Conservation (phyloP, 768 basidiomycete genomes). For the Mrakia frigida region DNA sequence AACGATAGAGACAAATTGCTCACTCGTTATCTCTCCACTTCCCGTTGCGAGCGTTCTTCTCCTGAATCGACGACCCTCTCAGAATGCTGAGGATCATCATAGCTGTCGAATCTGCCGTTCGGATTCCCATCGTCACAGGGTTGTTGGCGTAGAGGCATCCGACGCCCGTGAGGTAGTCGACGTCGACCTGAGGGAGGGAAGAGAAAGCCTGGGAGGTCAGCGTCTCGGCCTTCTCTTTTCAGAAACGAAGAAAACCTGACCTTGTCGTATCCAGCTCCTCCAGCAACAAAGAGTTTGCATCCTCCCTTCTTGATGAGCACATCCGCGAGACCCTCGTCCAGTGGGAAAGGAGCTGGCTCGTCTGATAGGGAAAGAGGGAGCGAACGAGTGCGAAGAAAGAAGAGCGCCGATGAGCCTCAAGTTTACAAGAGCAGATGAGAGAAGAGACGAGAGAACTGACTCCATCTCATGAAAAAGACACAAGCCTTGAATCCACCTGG, state of each 20-base stretch:
- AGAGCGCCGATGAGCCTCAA: neutral
- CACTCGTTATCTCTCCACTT: conserved; percentile 29
- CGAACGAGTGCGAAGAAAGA: neutral
- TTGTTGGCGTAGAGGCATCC: conserved; percentile 37
- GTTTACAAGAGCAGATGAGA: no score
- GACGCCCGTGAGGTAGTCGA: conserved; percentile 41
- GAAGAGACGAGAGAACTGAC: neutral
- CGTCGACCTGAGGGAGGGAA: conserved; percentile 37
- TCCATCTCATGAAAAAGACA: neutral
- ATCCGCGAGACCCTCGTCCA: neutral
- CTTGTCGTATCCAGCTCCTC: neutral
- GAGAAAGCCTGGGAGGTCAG: neutral
- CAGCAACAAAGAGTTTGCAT: conserved; percentile 3
- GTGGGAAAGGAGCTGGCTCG: neutral
- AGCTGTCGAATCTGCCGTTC: conserved; percentile 38
- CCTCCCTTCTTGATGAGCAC: neutral
- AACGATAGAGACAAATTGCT: neutral
- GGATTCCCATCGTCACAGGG: conserved; percentile 35
- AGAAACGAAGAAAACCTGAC: neutral
- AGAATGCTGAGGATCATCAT: conserved; percentile 35
- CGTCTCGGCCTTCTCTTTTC: neutral
- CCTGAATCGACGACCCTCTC: conserved; percentile 31
- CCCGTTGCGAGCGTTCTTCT: neutral
- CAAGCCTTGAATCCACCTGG: conserved; percentile 5
- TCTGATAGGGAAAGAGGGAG: neutral